phyloP scores from a whole-genome alignment of 169 alveolate species.

The Plasmodium malariae region DNA sequence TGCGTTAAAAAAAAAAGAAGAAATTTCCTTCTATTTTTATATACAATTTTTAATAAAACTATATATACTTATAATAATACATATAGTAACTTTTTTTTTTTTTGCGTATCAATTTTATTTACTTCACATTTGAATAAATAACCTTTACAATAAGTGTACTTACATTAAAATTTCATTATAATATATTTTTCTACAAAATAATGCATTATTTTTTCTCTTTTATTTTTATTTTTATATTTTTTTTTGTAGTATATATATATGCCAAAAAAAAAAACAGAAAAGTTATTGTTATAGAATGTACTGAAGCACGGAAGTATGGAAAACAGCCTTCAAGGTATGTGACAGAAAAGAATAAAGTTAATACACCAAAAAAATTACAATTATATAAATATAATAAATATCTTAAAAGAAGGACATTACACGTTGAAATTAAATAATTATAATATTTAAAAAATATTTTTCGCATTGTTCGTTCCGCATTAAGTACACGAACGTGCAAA shows the following conservation, averaged over 20 bases:
- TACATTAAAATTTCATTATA: no score
- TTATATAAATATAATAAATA: slow-evolving; percentile 86
- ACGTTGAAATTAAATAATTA: slow-evolving; percentile 83
- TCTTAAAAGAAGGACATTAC: slow-evolving; percentile 85
- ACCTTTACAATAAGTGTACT: no score
- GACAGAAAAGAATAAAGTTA: slow-evolving; percentile 85
- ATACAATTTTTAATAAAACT: not conserved
- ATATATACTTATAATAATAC: not conserved
- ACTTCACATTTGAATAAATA: no score
- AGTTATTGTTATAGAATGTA: slow-evolving; percentile 84
- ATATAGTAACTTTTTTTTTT: not conserved
- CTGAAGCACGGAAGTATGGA: slow-evolving; percentile 85
- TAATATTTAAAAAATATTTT: no score
- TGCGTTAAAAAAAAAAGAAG: not conserved
- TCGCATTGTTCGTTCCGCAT: no score
- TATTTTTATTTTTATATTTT: slow-evolving; percentile 17
- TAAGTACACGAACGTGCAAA: no score
- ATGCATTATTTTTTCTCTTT: not conserved
- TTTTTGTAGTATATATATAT: slow-evolving; percentile 35
- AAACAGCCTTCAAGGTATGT: slow-evolving; percentile 85
- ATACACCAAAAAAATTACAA: slow-evolving; percentile 86
- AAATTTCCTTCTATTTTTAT: not conserved
- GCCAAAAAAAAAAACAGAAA: slow-evolving; percentile 78
- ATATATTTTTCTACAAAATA: not conserved
- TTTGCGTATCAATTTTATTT: not conserved